These are phyloP conservation scores for Akanthomyces muscarius DNA, from an alignment of 2,329 filamentous ascomycete species.

Conservation along the genomic window DNA sequence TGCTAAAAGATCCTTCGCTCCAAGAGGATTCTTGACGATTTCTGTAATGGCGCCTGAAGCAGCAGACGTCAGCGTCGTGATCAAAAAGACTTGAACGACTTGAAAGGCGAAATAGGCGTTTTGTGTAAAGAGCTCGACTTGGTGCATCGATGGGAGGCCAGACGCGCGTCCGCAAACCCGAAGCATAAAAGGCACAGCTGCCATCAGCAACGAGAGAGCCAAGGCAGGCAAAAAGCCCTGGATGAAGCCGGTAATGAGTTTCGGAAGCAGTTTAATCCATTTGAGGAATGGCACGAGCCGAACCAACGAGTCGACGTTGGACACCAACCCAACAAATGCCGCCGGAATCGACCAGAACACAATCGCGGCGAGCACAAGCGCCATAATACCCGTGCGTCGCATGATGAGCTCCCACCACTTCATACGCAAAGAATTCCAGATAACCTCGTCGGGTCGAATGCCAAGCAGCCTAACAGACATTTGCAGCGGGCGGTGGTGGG, in stretches of 20 bases:
- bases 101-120: slow-evolving; percentile 91
- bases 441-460: slow-evolving; percentile 73
- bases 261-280: slow-evolving; percentile 31
- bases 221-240: slow-evolving; percentile 78
- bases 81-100: slow-evolving; percentile 88
- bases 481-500: slow-evolving; percentile 81
- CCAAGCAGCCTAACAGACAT: slow-evolving; percentile 86
- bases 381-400: slow-evolving; percentile 63
- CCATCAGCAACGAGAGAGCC: slow-evolving; percentile 77
- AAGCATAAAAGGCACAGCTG: slow-evolving; percentile 77
- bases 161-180: slow-evolving; percentile 39
- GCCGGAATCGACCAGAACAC: slow-evolving; percentile 81
- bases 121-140: slow-evolving; percentile 83
- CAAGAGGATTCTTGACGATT: slow-evolving; percentile 59
- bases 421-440: slow-evolving; percentile 82
- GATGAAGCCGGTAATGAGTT: slow-evolving; percentile 41
- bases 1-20: slow-evolving; percentile 63
- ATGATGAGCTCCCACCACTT: slow-evolving; percentile 82
- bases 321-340: slow-evolving; percentile 77
- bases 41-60: slow-evolving; percentile 64
- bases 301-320: slow-evolving; percentile 71
- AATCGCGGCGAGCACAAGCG: slow-evolving; percentile 72
- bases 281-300: slow-evolving; percentile 49
- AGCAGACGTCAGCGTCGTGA: slow-evolving; percentile 76
- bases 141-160: slow-evolving; percentile 25